These are phyloP conservation scores for Kluyveromyces siamensis DNA, from an alignment of 805 yeast species.

Conservation along the genomic window DNA sequence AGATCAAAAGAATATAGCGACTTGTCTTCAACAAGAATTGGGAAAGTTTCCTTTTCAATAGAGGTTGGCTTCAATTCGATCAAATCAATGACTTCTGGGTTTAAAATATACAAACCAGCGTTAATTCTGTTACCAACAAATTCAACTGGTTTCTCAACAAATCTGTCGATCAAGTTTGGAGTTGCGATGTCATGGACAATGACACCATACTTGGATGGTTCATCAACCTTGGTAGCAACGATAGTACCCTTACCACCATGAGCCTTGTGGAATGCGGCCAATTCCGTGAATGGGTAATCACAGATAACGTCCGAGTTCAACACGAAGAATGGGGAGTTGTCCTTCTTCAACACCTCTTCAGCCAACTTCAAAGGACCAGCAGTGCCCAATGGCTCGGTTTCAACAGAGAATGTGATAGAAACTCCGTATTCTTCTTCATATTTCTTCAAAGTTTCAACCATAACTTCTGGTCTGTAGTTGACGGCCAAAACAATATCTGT, in stretches of 20 bases:
- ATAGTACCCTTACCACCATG: slow-evolving; percentile 98
- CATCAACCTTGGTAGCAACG: slow-evolving; percentile 99
- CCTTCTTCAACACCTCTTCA: slow-evolving; percentile 86
- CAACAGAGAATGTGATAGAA: slow-evolving; percentile 91
- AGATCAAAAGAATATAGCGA: slow-evolving; percentile 90
- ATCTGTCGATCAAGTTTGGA: slow-evolving; percentile 93
- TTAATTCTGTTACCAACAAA: slow-evolving; percentile 99
- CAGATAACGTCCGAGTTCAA: slow-evolving; percentile 98
- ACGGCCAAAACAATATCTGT: slow-evolving; percentile 98
- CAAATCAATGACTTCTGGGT: slow-evolving; percentile 94
- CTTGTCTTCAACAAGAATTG: slow-evolving; percentile 81
- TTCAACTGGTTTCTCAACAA: slow-evolving; percentile 98
- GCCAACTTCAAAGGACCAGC: slow-evolving; percentile 99
- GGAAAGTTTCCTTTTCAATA: slow-evolving; percentile 99
- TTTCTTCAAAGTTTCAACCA: slow-evolving; percentile 90
- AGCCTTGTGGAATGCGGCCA: slow-evolving; percentile 84
- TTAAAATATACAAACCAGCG: slow-evolving; percentile 96
- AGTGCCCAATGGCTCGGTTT: slow-evolving; percentile 98
- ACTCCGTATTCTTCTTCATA: slow-evolving; percentile 95
- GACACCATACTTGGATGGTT: slow-evolving; percentile 99
- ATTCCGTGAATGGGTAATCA: slow-evolving; percentile 93
- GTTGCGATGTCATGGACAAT: slow-evolving; percentile 94
- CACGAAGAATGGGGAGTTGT: slow-evolving; percentile 93
- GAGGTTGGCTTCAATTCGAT: slow-evolving; percentile 98
- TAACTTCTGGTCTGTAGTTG: slow-evolving; percentile 98